These are phyloP conservation scores for Heterobasidion irregulare DNA, from an alignment of 1,284 basidiomycete genomes.

Conservation along the genomic window DNA sequence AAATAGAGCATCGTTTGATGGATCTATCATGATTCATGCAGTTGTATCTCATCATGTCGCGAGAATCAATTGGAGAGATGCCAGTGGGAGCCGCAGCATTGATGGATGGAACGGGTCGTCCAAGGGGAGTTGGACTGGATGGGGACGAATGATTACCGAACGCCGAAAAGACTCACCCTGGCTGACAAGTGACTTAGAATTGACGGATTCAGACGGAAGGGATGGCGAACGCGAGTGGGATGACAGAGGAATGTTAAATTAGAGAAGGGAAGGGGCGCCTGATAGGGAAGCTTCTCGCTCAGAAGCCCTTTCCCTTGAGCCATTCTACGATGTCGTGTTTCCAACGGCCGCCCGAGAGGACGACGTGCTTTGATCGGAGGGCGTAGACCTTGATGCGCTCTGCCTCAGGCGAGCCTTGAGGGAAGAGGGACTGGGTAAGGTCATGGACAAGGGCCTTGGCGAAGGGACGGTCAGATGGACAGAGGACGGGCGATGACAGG, in stretches of 20 bases:
- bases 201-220: neutral
- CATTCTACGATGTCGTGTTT: conserved; percentile 49
- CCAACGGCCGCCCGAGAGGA: conserved; percentile 51
- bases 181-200: neutral
- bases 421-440: conserved; percentile 37
- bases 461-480: conserved; percentile 1
- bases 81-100: neutral
- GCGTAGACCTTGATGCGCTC: conserved; percentile 36
- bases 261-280: neutral
- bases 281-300: neutral
- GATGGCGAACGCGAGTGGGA: neutral
- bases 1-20: neutral
- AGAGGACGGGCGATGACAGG: conserved; percentile 3
- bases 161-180: neutral
- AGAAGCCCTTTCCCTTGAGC: conserved; percentile 23
- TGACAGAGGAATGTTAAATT: neutral
- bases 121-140: neutral
- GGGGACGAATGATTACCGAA: neutral
- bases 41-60: neutral
- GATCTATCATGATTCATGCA: neutral
- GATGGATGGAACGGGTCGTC: neutral
- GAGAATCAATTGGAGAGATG: neutral
- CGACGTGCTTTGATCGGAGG: conserved; percentile 38
- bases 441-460: conserved; percentile 45
- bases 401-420: conserved; percentile 34